phyloP scores from a whole-genome alignment of 2,329 filamentous ascomycete species.

The Pseudogymnoascus sp. region DNA sequence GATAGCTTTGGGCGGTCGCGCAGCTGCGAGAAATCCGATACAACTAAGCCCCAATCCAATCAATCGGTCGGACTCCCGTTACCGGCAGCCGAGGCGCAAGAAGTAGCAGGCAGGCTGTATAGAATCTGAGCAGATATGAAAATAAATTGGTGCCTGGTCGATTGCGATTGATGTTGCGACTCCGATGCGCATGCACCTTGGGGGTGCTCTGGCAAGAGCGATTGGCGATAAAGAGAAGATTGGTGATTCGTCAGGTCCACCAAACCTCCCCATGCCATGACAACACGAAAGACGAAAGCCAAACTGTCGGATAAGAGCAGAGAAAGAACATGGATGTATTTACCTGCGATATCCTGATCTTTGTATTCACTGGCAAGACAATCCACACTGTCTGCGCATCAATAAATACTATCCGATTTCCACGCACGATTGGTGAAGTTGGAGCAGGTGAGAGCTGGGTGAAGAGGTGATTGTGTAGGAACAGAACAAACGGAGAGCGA shows the following conservation, averaged over 20 bases:
- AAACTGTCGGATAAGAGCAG: constrained; percentile 1
- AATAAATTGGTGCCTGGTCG: not conserved
- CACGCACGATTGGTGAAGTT: not conserved
- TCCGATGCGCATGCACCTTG: not conserved
- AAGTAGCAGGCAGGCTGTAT: not conserved
- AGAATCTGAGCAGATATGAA: not conserved
- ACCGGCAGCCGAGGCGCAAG: constrained; percentile 3
- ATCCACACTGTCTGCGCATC: not conserved
- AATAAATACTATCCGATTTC: not conserved
- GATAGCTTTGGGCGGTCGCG: not conserved
- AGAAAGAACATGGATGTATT: not conserved
- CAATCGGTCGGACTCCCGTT: not conserved
- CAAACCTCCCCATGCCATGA: constrained; percentile 5
- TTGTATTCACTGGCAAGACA: not conserved
- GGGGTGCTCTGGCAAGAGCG: not conserved
- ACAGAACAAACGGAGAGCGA: not conserved
- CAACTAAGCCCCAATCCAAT: not conserved
- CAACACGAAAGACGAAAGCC: constrained; percentile 1
- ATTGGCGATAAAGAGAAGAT: constrained; percentile 8
- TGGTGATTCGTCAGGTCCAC: constrained; percentile 5
- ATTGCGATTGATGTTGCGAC: not conserved
- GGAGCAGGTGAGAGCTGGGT: not conserved
- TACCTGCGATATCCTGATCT: not conserved
- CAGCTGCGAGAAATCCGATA: not conserved
- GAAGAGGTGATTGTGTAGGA: not conserved